A percentile compares a stretch with the other conserved stretches of the same genome.
Evolutionary conservation across 2,329 filamentous ascomycete species (phyloP).

Genomic region (Alternaria sp.): DNA sequence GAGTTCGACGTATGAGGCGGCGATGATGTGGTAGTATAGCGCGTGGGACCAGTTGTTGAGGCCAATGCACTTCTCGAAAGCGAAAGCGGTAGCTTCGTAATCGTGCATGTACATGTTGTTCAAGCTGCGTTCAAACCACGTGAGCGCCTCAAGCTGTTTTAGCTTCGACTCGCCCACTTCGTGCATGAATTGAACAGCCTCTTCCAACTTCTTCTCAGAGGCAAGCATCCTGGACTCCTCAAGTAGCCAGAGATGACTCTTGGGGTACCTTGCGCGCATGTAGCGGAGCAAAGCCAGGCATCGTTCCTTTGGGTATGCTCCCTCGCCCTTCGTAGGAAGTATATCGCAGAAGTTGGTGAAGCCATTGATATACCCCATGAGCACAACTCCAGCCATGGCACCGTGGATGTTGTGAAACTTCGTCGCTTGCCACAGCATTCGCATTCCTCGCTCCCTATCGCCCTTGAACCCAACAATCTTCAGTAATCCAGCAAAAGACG

Average conservation of each 20-base stretch:
- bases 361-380: conserved; percentile 88
- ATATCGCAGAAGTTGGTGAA: conserved; percentile 89
- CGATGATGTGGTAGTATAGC: conserved; percentile 89
- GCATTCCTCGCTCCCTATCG: conserved; percentile 80
- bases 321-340: conserved; percentile 67
- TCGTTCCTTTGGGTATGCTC: conserved; percentile 70
- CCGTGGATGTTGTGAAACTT: conserved; percentile 88
- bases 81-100: conserved; percentile 74
- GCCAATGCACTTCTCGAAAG: conserved; percentile 66
- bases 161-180: conserved; percentile 71
- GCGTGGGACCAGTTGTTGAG: conserved; percentile 87
- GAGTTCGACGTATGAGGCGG: conserved; percentile 76
- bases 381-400: conserved; percentile 81
- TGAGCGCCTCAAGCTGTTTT: conserved; percentile 86
- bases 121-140: conserved; percentile 83
- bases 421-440: conserved; percentile 89
- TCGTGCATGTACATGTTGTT: conserved; percentile 79
- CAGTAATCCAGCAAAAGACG: conserved; percentile 84
- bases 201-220: conserved; percentile 69
- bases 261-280: conserved; percentile 80
- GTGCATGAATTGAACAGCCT: conserved; percentile 70
- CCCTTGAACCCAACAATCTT: conserved; percentile 91
- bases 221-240: conserved; percentile 83
- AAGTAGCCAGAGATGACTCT: conserved; percentile 83
- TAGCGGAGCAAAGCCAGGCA: conserved; percentile 71